Percentiles rank a stretch among this genome's conserved stretches.
Conservation (phyloP, 768 basidiomycete genomes). For the Melanogaster broomeanus region DNA sequence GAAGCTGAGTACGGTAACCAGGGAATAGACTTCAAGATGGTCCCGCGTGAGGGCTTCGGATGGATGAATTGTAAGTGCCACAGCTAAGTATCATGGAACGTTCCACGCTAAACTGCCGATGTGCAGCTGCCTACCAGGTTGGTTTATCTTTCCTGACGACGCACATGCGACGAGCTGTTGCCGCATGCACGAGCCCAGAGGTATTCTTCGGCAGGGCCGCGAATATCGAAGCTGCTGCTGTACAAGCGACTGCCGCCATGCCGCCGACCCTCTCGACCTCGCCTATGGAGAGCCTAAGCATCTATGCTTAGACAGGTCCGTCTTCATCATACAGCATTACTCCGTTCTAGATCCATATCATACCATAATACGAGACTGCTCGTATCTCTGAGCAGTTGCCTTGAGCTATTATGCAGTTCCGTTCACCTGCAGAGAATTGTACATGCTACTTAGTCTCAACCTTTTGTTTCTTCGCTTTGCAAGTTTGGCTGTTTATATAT, state of each 20-base stretch:
- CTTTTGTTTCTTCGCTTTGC: constrained; percentile 4
- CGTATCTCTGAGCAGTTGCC: not conserved
- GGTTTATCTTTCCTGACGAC: constrained; percentile 92
- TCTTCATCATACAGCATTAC: not conserved
- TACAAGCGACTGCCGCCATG: constrained; percentile 37
- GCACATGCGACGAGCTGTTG: constrained; percentile 94
- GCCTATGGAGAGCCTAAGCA: constrained; percentile 59
- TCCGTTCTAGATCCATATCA: constrained; percentile 3
- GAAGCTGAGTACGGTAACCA: constrained; percentile 98
- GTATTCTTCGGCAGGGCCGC: constrained; percentile 70
- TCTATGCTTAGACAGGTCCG: constrained; percentile 17
- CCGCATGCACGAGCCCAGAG: constrained; percentile 92
- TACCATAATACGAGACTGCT: constrained; percentile 15
- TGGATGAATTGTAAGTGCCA: constrained; percentile 88
- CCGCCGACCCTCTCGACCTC: constrained; percentile 59
- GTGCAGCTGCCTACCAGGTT: constrained; percentile 88
- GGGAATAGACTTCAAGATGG: constrained; percentile 96
- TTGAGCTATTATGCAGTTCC: not conserved
- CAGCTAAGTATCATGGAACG: not conserved
- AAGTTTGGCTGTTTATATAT: not conserved
- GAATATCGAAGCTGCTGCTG: constrained; percentile 35
- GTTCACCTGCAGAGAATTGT: not conserved
- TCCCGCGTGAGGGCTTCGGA: constrained; percentile 96
- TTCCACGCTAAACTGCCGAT: constrained; percentile 4
- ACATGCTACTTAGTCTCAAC: not conserved